These are phyloP conservation scores for Hypoxylon crocopeplum DNA, from an alignment of 495 filamentous ascomycete genomes.

Conservation along the genomic window DNA sequence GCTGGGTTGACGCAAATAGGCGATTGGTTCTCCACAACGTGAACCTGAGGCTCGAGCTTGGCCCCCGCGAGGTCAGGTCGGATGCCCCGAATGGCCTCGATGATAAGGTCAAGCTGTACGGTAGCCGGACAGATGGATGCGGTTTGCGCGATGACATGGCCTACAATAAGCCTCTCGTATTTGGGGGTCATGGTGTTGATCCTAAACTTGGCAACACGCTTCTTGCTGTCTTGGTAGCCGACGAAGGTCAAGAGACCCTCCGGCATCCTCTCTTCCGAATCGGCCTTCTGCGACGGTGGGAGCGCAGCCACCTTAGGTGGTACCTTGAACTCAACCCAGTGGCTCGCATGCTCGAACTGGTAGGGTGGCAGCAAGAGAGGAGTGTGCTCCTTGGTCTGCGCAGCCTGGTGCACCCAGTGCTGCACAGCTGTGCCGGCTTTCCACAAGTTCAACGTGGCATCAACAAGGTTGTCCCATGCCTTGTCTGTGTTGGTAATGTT, in stretches of 20 bases:
- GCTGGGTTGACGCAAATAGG: slow-evolving; percentile 51
- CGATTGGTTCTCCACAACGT: slow-evolving; percentile 47
- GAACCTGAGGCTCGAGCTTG: slow-evolving; percentile 45
- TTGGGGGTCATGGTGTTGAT: slow-evolving; percentile 53
- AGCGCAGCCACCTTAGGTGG: slow-evolving; percentile 12
- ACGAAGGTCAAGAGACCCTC: slow-evolving; percentile 49
- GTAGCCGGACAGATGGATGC: slow-evolving; percentile 59
- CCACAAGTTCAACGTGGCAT: slow-evolving; percentile 59
- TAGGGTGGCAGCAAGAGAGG: slow-evolving; percentile 51
- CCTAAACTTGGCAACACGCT: slow-evolving; percentile 49
- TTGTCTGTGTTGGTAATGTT: slow-evolving; percentile 50
- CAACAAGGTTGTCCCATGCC: slow-evolving; percentile 44
- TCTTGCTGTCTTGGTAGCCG: slow-evolving; percentile 50
- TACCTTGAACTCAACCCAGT: slow-evolving; percentile 45
- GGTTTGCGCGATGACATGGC: slow-evolving; percentile 54
- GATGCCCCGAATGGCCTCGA: slow-evolving; percentile 56
- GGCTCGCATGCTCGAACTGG: slow-evolving; percentile 48
- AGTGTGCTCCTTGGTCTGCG: slow-evolving; percentile 45
- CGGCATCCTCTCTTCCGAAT: slow-evolving; percentile 21
- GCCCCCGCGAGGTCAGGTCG: slow-evolving; percentile 36
- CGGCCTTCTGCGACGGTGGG: slow-evolving; percentile 1
- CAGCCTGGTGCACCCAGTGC: slow-evolving; percentile 58
- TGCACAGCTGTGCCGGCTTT: slow-evolving; percentile 45
- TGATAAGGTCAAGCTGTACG: slow-evolving; percentile 53
- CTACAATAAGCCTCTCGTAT: slow-evolving; percentile 48